phyloP scores from a whole-genome alignment of 768 basidiomycete species.

The Boletus fagicola region DNA sequence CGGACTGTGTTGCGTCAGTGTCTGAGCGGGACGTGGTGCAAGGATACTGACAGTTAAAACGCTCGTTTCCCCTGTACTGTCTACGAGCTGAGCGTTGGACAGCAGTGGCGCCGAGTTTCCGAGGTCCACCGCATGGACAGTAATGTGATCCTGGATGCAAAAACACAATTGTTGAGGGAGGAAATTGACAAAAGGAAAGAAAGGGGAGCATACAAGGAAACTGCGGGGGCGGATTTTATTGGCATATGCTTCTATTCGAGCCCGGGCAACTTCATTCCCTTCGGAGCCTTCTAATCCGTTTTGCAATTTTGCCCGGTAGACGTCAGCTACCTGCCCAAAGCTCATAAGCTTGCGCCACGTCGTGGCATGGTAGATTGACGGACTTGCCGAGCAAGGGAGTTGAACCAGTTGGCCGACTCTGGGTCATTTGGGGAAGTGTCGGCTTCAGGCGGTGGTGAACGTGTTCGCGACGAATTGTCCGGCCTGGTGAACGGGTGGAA shows the following conservation, averaged over 20 bases:
- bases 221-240: conserved; percentile 72
- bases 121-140: conserved; percentile 80
- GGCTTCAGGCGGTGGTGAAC: conserved; percentile 21
- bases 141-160: conserved; percentile 72
- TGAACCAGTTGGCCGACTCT: conserved; percentile 93
- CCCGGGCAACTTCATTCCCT: conserved; percentile 82
- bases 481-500: conserved; percentile 60
- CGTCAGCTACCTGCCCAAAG: conserved; percentile 53
- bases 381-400: conserved; percentile 80
- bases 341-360: neutral
- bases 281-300: conserved; percentile 66
- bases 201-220: conserved; percentile 53
- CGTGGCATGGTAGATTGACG: conserved; percentile 16
- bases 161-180: conserved; percentile 4
- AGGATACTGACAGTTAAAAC: conserved; percentile 31
- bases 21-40: neutral
- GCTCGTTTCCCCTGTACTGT: conserved; percentile 8
- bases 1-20: conserved; percentile 50
- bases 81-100: conserved; percentile 59
- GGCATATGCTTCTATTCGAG: conserved; percentile 74
- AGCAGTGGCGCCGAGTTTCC: conserved; percentile 79
- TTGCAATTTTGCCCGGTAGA: conserved; percentile 76
- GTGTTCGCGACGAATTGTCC: conserved; percentile 43
- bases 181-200: neutral
- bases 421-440: conserved; percentile 25